Evolutionary conservation across 768 basidiomycete genomes (phyloP), one percentile per base, ranked within the genome.

Genomic region (Lentinula guzmanii): DNA sequence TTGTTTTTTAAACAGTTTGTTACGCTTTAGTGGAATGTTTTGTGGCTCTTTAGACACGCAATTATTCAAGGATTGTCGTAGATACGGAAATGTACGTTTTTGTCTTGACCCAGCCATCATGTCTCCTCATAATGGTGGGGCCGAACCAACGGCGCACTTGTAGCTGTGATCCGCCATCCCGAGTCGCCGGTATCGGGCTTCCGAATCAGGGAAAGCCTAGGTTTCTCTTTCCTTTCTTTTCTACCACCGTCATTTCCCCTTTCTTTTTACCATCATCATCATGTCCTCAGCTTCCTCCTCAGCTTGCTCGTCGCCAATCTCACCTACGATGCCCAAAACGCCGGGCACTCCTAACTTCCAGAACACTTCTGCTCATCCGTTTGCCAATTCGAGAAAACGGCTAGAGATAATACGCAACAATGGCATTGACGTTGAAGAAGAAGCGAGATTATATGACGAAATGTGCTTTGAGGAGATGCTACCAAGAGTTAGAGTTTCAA

Each of bases 361-460:
- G n/a, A 39, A 56, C 11, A 15, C 55, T 28, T 43, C 2, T 28
- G 39, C 16, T 28, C 58, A 58, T 50, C 58, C 58, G 4, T 58
- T 58, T 39, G 58, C 58, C 18, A 46, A 58, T 28, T 73, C 79
- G 61, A 72, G 76, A 11, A 79, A 76, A 2, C 70, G 76, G 31
- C 76, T 82, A 2, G 69, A 89, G 1, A 86, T 84, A 56, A 65
- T 89, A 7, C 70, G 89, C 4, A 84, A 81, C 2, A 72, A 81
- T 61, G 72, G 70, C 48, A 89, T 90, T 60, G 83, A 89, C 66
- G 71, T 90, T 24, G 86, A 87, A 68, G 87, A 86, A 65, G 89
- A 91, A 68, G 78, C 85, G 1, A 74, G 77, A 50, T 74, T 90
- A 5, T 89, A 89, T 65, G 87, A 89, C 58, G 80, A 86, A n/a